Evolutionary conservation across 2,329 filamentous ascomycete species (phyloP), one percentile per base, ranked within the genome.

Genomic region (Ambrosiella cleistominuta): DNA sequence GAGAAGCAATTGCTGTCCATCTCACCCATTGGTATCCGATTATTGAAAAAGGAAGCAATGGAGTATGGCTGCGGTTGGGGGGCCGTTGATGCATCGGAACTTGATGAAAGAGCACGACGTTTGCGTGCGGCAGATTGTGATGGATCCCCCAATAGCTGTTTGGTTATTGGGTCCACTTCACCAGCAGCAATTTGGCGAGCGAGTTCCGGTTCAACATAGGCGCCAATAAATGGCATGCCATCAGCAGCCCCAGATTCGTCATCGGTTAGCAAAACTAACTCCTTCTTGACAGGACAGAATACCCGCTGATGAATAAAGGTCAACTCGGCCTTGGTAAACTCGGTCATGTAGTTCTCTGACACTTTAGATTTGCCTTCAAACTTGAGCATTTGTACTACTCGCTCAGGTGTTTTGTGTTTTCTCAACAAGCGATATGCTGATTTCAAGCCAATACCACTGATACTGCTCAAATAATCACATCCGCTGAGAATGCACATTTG

Each of bases 291-390:
- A 0, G 91, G 89, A 67, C 91, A 97, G 68, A 87, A 98, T 2
- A 97, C 91, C 70, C 93, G 86, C 71, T 96, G 93, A 66, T 97
- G 86, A 15, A 96, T 72, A 66, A 98, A 98, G 0, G 93, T 97
- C 64, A 87, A 74, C 69, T 98, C 93, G 0, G 93, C 93, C 67
- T 91, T 83, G 61, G 81, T 79, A 67, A 97, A 98, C 17, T 80
- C 75, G 7, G 86, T 81, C 36, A 93, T 72, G 67, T 97, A 98
- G 62, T 86, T 84, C 44, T 82, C 73, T 0, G 93, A 90, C 8
- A 98, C 78, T 57, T 79, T 79, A 64, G 82, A 84, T 67, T 95
- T 90, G 15, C 88, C 89, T 57, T 96, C 89, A 63, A 97, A 94
- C 63, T 90, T 87, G 17, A 95, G 73, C 72, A 88, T 86, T 56